A percentile compares a stretch with the other conserved stretches of the same genome.
Conservation (phyloP, 2,329 filamentous ascomycete genomes). For the Waltergamsia citrina region DNA sequence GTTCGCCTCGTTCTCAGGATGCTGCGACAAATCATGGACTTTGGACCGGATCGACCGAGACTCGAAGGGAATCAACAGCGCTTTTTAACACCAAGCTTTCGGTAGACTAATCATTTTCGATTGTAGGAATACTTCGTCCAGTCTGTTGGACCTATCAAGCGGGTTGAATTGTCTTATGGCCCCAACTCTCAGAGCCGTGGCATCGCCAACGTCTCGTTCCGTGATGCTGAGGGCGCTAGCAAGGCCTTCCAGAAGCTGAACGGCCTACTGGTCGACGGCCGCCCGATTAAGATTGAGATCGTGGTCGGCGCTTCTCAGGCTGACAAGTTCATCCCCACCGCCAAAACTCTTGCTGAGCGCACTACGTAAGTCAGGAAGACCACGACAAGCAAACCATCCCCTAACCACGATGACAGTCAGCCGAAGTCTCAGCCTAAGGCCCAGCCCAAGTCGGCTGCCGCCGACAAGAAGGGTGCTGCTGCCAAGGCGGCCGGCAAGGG, state of each 20-base stretch:
- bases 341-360: conserved; percentile 72
- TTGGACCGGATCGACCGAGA: conserved; percentile 15
- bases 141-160: conserved; percentile 83
- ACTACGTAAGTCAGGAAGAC: conserved; percentile 46
- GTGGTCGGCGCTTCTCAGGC: conserved; percentile 70
- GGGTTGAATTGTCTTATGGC: conserved; percentile 84
- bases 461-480: conserved; percentile 53
- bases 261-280: conserved; percentile 80
- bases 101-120: conserved; percentile 58
- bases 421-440: conserved; percentile 48
- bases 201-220: conserved; percentile 83
- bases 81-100: conserved; percentile 15
- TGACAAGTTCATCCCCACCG: conserved; percentile 54
- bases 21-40: conserved; percentile 10
- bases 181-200: conserved; percentile 87
- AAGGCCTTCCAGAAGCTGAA: conserved; percentile 80
- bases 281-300: conserved; percentile 92
- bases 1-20: conserved; percentile 10
- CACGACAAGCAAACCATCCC: background rate
- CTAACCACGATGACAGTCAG: conserved; percentile 15
- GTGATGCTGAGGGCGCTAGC: conserved; percentile 68
- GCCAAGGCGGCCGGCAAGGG: conserved; percentile 29
- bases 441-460: conserved; percentile 74
- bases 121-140: conserved; percentile 92
- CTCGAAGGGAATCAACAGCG: conserved; percentile 18